These are phyloP conservation scores for Annulohypoxylon maeteangense DNA, from an alignment of 495 filamentous ascomycete species.

Conservation along the genomic window DNA sequence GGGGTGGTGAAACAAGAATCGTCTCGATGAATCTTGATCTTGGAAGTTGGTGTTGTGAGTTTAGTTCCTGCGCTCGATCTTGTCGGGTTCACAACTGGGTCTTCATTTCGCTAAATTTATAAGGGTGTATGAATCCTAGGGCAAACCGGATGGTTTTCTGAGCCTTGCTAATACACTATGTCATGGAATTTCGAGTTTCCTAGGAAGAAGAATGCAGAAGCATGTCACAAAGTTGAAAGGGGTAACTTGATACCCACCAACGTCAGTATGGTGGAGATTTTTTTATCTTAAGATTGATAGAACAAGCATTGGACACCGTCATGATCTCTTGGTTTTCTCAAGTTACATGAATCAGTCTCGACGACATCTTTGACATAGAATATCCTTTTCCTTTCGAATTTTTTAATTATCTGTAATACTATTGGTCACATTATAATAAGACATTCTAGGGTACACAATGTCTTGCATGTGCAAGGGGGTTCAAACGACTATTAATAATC, in stretches of 20 bases:
- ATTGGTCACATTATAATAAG: conserved; percentile 17
- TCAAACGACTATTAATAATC: conserved; percentile 27
- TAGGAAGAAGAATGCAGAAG: not conserved
- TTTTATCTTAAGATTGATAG: not conserved
- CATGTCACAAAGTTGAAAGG: not conserved
- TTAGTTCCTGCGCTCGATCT: not conserved
- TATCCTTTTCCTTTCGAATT: not conserved
- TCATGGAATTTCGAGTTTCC: conserved; percentile 1
- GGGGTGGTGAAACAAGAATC: not conserved
- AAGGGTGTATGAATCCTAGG: conserved; percentile 12
- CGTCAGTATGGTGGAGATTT: conserved; percentile 12
- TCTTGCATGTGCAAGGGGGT: conserved; percentile 44
- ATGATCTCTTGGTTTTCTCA: conserved; percentile 2
- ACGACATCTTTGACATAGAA: conserved; percentile 11
- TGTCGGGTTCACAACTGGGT: conserved; percentile 4
- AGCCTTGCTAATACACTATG: not conserved
- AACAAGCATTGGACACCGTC: conserved; percentile 1
- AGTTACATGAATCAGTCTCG: conserved; percentile 10
- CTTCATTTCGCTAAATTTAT: not conserved
- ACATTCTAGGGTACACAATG: conserved; percentile 20
- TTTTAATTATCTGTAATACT: conserved; percentile 9
- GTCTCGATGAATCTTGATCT: not conserved
- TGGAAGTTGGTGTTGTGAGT: not conserved
- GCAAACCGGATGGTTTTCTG: not conserved
- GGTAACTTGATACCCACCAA: not conserved